Conservation (phyloP, 1,284 basidiomycete species). For the Coriolopsis trogii region DNA sequence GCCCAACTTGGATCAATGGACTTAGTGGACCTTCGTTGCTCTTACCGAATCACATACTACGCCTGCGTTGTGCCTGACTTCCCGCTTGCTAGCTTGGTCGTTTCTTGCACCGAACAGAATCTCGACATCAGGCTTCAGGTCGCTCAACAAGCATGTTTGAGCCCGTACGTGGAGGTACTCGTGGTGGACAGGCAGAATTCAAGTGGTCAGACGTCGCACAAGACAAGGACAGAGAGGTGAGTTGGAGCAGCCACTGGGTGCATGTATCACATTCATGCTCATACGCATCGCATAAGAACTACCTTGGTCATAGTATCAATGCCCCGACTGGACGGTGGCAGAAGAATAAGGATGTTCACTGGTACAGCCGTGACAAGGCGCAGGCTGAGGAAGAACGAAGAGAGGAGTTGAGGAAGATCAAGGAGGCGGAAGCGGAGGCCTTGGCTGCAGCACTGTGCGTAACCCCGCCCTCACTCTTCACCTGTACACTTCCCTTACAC, state of each 20-base stretch:
- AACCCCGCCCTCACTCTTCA: background rate
- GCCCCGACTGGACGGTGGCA: slow-evolving; percentile 94
- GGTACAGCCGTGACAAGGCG: slow-evolving; percentile 77
- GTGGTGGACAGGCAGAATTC: slow-evolving; percentile 90
- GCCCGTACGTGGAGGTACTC: slow-evolving; percentile 81
- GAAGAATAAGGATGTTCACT: slow-evolving; percentile 93
- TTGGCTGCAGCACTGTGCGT: slow-evolving; percentile 76
- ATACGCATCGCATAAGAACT: slow-evolving; percentile 59
- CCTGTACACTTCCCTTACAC: background rate
- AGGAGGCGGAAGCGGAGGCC: slow-evolving; percentile 88
- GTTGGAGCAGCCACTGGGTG: slow-evolving; percentile 20
- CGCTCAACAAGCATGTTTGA: slow-evolving; percentile 60
- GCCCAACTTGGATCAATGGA: too few species aligned
- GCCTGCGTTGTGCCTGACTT: too few species aligned
- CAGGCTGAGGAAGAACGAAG: slow-evolving; percentile 47
- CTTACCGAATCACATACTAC: too few species aligned
- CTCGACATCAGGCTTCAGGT: background rate
- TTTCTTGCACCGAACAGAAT: background rate
- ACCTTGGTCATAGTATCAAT: slow-evolving; percentile 90
- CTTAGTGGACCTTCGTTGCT: too few species aligned
- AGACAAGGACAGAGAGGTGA: slow-evolving; percentile 89
- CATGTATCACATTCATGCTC: background rate
- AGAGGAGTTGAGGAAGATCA: slow-evolving; percentile 80
- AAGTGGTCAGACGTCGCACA: slow-evolving; percentile 90
- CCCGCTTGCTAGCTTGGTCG: background rate